Conservation (phyloP, 23 red algal genomes). For the Cyanidiococcus yangmingshanensis region DNA sequence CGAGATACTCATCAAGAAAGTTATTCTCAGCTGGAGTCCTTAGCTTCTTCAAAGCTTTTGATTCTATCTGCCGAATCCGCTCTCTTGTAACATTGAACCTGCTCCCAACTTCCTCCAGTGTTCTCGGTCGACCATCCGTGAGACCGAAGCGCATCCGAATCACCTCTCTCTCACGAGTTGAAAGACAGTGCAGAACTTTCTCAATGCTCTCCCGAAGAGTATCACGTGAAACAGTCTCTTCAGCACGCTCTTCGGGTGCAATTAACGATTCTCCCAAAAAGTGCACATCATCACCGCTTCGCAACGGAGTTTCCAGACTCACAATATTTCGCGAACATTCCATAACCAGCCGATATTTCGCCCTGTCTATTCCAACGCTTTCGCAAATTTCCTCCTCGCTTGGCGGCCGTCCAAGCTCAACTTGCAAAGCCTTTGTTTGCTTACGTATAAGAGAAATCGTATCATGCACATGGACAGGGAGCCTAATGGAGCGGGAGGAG, state of each 20-base stretch:
- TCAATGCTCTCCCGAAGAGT: conserved; percentile 59
- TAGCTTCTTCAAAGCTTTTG: conserved; percentile 64
- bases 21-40: conserved; percentile 7
- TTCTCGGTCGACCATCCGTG: conserved; percentile 60
- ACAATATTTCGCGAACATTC: conserved; percentile 22
- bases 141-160: conserved; percentile 88
- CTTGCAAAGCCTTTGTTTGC: conserved; percentile 37
- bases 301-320: conserved; percentile 26
- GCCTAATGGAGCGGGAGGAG: conserved; percentile 62
- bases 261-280: conserved; percentile 53
- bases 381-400: conserved; percentile 58
- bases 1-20: background rate
- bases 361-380: conserved; percentile 36
- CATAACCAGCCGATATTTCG: conserved; percentile 71
- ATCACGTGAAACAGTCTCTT: conserved; percentile 40
- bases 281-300: background rate
- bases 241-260: conserved; percentile 23
- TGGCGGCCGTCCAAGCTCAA: conserved; percentile 53
- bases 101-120: conserved; percentile 70
- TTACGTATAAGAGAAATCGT: conserved; percentile 53
- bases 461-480: conserved; percentile 99
- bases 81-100: conserved; percentile 66
- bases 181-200: conserved; percentile 58
- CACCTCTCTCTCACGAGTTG: conserved; percentile 66
- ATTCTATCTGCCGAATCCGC: conserved; percentile 88